Evolutionary conservation across 208 protist species (phyloP), one percentile per base, ranked within the genome.

Genomic region (Angomonas ambiguus): DNA sequence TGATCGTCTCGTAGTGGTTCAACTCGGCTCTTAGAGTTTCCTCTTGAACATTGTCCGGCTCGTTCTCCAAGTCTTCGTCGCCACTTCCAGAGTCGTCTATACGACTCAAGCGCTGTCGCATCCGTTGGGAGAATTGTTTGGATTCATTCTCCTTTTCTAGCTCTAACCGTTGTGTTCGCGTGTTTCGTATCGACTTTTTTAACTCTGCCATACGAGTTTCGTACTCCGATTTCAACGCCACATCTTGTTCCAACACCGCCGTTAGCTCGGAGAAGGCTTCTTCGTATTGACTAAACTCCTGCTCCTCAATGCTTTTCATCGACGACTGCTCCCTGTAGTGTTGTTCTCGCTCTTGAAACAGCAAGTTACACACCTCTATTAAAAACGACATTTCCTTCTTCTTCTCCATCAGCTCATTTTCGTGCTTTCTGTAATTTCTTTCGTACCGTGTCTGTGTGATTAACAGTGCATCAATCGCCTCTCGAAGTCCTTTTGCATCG

Each of bases 311-410:
- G 0, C 49, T 28, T 56, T 87, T 59, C 58, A 91, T 27, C 25
- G 87, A 66, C 10, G 42, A 20, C 51, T 91, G 67, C 45, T 87
- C 76, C 58, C 76, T 56, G 10, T 74, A 53, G 67, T 85, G 64
- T 28, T 65, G 55, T 77, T 88, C 78, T 4, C 88, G 82, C 69
- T 96, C 91, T 73, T 94, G 88, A 51, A 83, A 89, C 10, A 93
- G 41, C n/a, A 91, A 66, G 62, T 89, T 92, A 72, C 86, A 95
- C 3, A 95, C 80, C 69, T 96, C 96, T 32, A 98, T 96, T 38
- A 99, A 68, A 34, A 90, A 90, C 0, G 92, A 83, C 77, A 98
- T 98, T 64, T 94, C 79, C 53, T 91, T 87, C 67, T 95, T 89
- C 58, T 95, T 80, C 31, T 95, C 88, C n/a, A 83, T 58, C 31